Conservation (phyloP, 2,329 filamentous ascomycete genomes). For the Talaromyces funiculosus region DNA sequence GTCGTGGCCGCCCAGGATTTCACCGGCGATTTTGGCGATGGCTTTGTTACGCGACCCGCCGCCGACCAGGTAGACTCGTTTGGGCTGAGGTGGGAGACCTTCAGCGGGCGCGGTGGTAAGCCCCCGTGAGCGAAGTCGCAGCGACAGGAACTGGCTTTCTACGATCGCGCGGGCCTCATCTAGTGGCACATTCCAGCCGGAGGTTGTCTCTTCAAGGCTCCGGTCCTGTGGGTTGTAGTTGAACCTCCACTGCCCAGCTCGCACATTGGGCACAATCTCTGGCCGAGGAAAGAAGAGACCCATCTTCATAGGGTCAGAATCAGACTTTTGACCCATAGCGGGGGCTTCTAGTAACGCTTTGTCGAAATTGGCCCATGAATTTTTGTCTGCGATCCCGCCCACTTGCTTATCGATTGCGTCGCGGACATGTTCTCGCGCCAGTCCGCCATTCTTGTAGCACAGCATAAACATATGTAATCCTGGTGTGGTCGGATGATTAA, state of each 20-base stretch:
- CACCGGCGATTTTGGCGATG: constrained; percentile 76
- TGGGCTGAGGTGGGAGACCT: constrained; percentile 71
- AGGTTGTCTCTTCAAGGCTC: constrained; percentile 48
- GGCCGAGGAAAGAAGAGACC: constrained; percentile 93
- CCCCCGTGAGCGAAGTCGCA: constrained; percentile 75
- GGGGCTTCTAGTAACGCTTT: constrained; percentile 60
- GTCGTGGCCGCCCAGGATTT: constrained; percentile 82
- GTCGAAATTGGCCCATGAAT: constrained; percentile 79
- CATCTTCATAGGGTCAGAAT: constrained; percentile 63
- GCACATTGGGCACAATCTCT: constrained; percentile 91
- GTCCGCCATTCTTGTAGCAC: constrained; percentile 96
- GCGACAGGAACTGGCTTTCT: constrained; percentile 89
- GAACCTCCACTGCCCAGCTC: constrained; percentile 81
- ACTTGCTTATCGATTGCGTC: constrained; percentile 63
- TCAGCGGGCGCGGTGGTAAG: constrained; percentile 58
- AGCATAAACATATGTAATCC: constrained; percentile 99
- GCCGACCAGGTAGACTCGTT: constrained; percentile 88
- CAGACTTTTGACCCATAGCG: constrained; percentile 58
- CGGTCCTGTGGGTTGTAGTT: constrained; percentile 50
- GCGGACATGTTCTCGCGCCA: constrained; percentile 84
- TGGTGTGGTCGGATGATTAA: constrained; percentile 89
- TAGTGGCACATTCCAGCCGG: constrained; percentile 51
- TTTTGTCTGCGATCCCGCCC: constrained; percentile 38
- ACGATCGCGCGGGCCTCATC: constrained; percentile 82
- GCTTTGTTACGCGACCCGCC: constrained; percentile 86